Base-by-base conservation (phyloP, 495 filamentous ascomycete species). In the Penicillium longicatenatum region DNA sequence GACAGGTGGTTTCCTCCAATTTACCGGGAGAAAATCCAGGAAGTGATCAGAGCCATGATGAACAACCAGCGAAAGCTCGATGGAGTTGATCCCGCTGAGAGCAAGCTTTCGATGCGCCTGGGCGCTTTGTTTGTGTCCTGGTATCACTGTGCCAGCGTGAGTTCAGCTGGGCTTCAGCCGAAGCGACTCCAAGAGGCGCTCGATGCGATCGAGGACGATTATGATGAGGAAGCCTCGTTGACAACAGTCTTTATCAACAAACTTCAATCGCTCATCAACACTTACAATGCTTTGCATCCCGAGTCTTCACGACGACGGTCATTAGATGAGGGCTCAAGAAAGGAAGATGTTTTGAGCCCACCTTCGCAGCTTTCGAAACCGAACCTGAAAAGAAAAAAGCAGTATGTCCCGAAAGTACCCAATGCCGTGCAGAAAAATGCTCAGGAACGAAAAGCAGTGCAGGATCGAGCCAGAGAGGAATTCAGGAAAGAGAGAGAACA, bases 381-480 rank as follows among this genome's bases (percentile, higher is more conserved):
- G 4, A 24, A 5, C 14, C 26, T 35, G 35, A 56, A 46, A 41
- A 29, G 24, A 45, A 79, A 77, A 42, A 86, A 82, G 58, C 75
- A 72, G 55, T 59, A 68, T 64, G 75, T 21, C 80, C 80, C 10
- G 69, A 77, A 48, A 67, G 70, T 8, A 68, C 80, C 14, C 76
- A 86, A 58, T 67, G 76, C 24, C 68, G 59, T 20, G 80, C 81
- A 57, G 66, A 76, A 26, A 61, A 66, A 31, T 74, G 82, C 33
- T 55, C 76, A 24, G n/a, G 58, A 70, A 41, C 70, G 81, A 45
- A 77, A 84, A 55, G 77, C 79, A n/a, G 61, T 71, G 30, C 80
- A 86, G 22, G 54, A 50, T 6, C 43, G 50, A 47, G 63, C 44
- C 9, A 74, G 76, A 54, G 64, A 68, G 50, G 65, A 66, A n/a